A percentile compares a stretch with the other conserved stretches of the same genome.
Evolutionary conservation across 2,329 filamentous ascomycete species (phyloP).

Genomic region (Blastomyces gilchristii): DNA sequence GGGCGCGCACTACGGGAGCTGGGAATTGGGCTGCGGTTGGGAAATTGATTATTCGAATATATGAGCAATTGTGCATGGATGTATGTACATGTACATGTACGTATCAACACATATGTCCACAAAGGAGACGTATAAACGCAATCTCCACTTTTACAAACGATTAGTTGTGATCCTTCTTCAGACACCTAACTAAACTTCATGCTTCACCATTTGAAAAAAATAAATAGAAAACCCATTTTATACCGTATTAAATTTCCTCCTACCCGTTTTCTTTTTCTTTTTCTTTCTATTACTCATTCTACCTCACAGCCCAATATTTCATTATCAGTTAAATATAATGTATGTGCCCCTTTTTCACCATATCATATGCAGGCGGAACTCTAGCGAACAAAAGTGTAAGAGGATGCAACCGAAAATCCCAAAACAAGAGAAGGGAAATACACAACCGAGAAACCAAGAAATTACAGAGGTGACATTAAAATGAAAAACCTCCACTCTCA

Average conservation of each 20-base stretch:
- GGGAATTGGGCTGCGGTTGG: conserved; percentile 10
- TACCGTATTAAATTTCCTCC: not conserved
- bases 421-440: not conserved
- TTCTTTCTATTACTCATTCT: not conserved
- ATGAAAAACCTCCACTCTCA: not conserved
- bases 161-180: not conserved
- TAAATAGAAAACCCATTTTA: not conserved
- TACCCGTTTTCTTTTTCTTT: too few relatives aligned
- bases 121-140: not conserved
- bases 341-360: not conserved
- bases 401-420: not conserved
- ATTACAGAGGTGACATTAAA: not conserved
- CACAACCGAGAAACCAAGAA: not conserved
- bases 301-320: not conserved
- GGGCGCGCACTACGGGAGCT: conserved; percentile 17
- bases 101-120: not conserved
- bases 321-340: not conserved
- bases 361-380: not conserved
- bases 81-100: not conserved
- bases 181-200: too few relatives aligned
- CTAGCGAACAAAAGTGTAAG: too few relatives aligned
- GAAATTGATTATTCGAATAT: conserved; percentile 17
- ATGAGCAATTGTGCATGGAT: not conserved
- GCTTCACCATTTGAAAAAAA: too few relatives aligned
- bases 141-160: not conserved